A percentile compares a stretch with the other conserved stretches of the same genome.
These are phyloP conservation scores for Candida sanyaensis DNA, from an alignment of 1,139 yeast genomes.

Conservation along the genomic window DNA sequence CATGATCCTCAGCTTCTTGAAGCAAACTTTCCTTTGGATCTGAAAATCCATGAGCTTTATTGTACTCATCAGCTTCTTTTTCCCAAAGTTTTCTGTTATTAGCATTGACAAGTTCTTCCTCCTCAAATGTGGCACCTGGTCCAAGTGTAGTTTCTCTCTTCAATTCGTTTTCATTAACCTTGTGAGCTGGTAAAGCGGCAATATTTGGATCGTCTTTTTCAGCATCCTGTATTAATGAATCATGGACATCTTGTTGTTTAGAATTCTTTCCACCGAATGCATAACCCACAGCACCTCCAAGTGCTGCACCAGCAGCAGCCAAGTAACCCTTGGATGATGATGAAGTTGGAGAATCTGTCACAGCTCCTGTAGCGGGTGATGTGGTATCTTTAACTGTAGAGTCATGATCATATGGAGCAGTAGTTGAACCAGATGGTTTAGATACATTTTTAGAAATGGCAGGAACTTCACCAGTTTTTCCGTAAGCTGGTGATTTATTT, in stretches of 20 bases:
- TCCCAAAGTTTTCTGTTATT: constrained; percentile 16
- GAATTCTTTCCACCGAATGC: constrained; percentile 16
- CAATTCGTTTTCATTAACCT: constrained; percentile 7
- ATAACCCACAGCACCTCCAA: constrained; percentile 12
- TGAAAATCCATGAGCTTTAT: constrained; percentile 28
- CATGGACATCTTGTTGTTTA: constrained; percentile 5
- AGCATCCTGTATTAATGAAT: constrained; percentile 33
- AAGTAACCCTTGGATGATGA: constrained; percentile 3
- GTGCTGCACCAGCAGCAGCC: constrained; percentile 13
- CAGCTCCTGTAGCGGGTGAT: no score
- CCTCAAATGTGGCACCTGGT: constrained; percentile 3
- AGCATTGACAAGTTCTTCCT: constrained; percentile 6
- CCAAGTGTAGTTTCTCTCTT: constrained; percentile 3
- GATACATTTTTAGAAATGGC: background rate
- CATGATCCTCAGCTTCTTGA: constrained; percentile 28
- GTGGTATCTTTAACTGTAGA: no score
- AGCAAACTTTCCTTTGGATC: constrained; percentile 27
- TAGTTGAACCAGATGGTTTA: background rate
- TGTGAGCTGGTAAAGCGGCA: constrained; percentile 20
- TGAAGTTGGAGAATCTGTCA: background rate
- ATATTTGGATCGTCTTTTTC: constrained; percentile 24
- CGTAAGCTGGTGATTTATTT: constrained; percentile 19
- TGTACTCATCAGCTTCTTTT: constrained; percentile 25
- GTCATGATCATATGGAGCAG: background rate
- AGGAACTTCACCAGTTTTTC: background rate